A percentile compares a stretch with the other conserved stretches of the same genome.
Conservation (phyloP, 768 basidiomycete species). For the Kwoniella botswanensis region DNA sequence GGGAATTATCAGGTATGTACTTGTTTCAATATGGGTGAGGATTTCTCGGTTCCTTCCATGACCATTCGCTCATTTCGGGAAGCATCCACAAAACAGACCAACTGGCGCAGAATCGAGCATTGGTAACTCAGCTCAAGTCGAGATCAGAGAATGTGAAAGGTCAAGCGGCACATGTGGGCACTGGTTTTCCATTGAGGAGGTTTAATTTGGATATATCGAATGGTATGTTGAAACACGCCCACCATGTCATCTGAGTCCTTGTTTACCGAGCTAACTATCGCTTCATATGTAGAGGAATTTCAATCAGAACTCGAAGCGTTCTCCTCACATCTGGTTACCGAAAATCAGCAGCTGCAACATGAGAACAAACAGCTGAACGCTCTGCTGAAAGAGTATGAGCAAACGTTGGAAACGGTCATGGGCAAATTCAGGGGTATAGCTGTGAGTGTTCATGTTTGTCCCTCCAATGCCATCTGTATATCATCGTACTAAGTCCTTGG, state of each 20-base stretch:
- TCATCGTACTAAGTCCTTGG: too few species aligned
- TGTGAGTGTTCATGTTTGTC: slow-evolving; percentile 63
- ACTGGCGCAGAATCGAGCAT: slow-evolving; percentile 77
- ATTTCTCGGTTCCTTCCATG: neutral
- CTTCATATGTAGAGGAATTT: slow-evolving; percentile 73
- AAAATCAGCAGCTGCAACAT: slow-evolving; percentile 87
- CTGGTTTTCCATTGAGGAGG: slow-evolving; percentile 78
- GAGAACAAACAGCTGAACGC: slow-evolving; percentile 93
- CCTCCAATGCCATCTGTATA: too few species aligned
- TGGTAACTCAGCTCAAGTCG: slow-evolving; percentile 70
- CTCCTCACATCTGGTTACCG: slow-evolving; percentile 87
- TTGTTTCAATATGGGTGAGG: too few species aligned
- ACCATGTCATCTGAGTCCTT: too few species aligned
- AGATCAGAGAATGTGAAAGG: slow-evolving; percentile 76
- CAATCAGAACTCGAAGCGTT: slow-evolving; percentile 88
- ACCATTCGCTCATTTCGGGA: neutral
- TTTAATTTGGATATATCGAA: slow-evolving; percentile 82
- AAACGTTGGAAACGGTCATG: slow-evolving; percentile 95
- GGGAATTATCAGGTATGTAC: slow-evolving; percentile 44
- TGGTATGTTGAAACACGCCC: slow-evolving; percentile 39
- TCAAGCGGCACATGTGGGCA: slow-evolving; percentile 73
- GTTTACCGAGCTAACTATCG: neutral
- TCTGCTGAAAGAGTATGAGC: slow-evolving; percentile 91
- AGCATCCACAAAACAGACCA: slow-evolving; percentile 38
- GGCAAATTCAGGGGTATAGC: slow-evolving; percentile 89